These are phyloP conservation scores for Cryphonectria nitschkei DNA, from an alignment of 2,329 filamentous ascomycete species.

Conservation along the genomic window DNA sequence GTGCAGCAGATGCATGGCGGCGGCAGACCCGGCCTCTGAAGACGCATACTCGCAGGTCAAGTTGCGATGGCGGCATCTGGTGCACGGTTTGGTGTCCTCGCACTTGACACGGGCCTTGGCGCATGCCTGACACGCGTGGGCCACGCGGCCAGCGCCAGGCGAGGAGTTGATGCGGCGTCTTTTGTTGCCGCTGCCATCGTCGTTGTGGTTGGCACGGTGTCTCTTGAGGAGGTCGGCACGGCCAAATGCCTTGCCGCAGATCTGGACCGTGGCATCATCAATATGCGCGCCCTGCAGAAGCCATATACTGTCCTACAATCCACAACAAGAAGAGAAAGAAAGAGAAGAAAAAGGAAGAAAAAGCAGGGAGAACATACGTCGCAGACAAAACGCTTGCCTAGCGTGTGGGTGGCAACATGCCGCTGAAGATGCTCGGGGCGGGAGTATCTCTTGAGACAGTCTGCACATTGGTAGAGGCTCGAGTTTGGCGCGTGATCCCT, in stretches of 20 bases:
- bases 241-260: slow-evolving; percentile 58
- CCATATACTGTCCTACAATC: background rate
- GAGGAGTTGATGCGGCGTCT: slow-evolving; percentile 51
- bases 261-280: slow-evolving; percentile 38
- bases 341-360: background rate
- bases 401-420: slow-evolving; percentile 55
- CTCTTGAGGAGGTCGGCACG: slow-evolving; percentile 58
- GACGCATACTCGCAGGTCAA: slow-evolving; percentile 48
- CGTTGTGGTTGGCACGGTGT: slow-evolving; percentile 55
- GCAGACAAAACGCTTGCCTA: slow-evolving; percentile 54
- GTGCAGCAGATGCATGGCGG: slow-evolving; percentile 49
- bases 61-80: slow-evolving; percentile 52
- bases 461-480: slow-evolving; percentile 51
- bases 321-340: background rate
- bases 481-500: slow-evolving; percentile 35
- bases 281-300: slow-evolving; percentile 2
- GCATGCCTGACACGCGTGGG: slow-evolving; percentile 56
- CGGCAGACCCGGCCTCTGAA: slow-evolving; percentile 44
- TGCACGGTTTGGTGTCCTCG: slow-evolving; percentile 58
- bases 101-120: slow-evolving; percentile 58
- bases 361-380: slow-evolving; percentile 32
- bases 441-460: slow-evolving; percentile 56
- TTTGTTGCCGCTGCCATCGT: slow-evolving; percentile 48
- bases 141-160: slow-evolving; percentile 52
- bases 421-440: slow-evolving; percentile 58